Evolutionary conservation across 2,329 filamentous ascomycete genomes (phyloP), one percentile per base, ranked within the genome.

Genomic region (Ceratocystis diversiconidia): DNA sequence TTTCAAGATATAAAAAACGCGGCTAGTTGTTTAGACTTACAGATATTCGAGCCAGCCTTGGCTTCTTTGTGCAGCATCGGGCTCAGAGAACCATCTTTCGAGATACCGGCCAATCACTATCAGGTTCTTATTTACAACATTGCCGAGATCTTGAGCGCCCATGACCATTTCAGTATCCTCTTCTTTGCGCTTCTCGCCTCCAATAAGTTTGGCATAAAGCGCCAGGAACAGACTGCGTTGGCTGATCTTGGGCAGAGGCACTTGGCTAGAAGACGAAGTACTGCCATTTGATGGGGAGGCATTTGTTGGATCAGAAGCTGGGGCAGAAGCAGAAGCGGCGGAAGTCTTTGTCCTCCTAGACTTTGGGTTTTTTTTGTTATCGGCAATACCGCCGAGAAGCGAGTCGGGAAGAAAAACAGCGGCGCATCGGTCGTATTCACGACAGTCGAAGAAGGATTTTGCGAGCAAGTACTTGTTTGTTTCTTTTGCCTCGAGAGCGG

Each of bases 131-230:
- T 99, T 99, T 67, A 85, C 76, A 1, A 90, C 89, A 41, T 86
- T 86, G 1, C 92, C 91, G 15, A 90, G 85, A 75, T 99, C 94
- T 67, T 92, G 86, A 1, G 94, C 92, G 0, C 94, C 94, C 76
- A 97, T 85, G 62, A 99, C 89, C 88, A 96, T 96, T 76, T 99
- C 94, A 25, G 89, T 90, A 66, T 97, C 92, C 75, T 99, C 94
- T 71, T 96, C 90, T 75, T 92, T 96, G 69, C 90, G 85, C 79
- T 97, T 96, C 79, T 99, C 94, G 1, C 94, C 94, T 0, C 92
- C 88, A 69, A 97, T 83, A 73, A 92, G 91, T 72, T 92, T 95
- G 57, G 94, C 90, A 72, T 99, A 99, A 3, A 97, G 79, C 0
- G 91, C 88, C 10, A 99, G 80, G 72, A 99, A 99, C 22, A 97